A percentile compares a stretch with the other conserved stretches of the same genome.
Evolutionary conservation across 2,329 filamentous ascomycete species (phyloP).

Genomic region (Aspergillus latus): DNA sequence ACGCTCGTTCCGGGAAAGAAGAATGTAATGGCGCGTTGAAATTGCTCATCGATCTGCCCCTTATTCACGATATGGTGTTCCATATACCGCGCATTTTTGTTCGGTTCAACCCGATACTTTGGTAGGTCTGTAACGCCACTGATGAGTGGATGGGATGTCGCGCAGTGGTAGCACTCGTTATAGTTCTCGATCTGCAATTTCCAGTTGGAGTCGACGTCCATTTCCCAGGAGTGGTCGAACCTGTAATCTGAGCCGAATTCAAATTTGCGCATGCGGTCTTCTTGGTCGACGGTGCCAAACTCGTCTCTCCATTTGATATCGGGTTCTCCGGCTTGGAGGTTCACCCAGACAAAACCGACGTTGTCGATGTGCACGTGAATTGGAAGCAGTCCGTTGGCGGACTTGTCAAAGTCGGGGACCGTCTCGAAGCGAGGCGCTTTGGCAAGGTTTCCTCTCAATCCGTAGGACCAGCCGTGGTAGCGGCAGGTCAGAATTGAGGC

Average conservation of each 20-base stretch:
- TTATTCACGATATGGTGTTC: conserved; percentile 51
- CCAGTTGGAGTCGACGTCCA: neutral
- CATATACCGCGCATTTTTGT: conserved; percentile 44
- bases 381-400: neutral
- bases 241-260: neutral
- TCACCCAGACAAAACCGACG: neutral
- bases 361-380: neutral
- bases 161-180: neutral
- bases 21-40: conserved; percentile 38
- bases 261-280: neutral
- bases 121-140: neutral
- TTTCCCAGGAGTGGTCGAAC: neutral
- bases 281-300: neutral
- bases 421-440: neutral
- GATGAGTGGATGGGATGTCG: neutral
- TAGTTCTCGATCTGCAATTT: neutral
- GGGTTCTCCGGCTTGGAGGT: neutral
- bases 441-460: neutral
- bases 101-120: conserved; percentile 55
- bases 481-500: neutral
- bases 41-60: conserved; percentile 50
- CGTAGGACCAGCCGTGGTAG: neutral
- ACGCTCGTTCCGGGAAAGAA: conserved; percentile 45
- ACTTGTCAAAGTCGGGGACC: neutral
- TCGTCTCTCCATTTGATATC: neutral